Evolutionary conservation across 2,329 filamentous ascomycete genomes (phyloP), one percentile per base, ranked within the genome.

Genomic region (Mariannaea elegans): DNA sequence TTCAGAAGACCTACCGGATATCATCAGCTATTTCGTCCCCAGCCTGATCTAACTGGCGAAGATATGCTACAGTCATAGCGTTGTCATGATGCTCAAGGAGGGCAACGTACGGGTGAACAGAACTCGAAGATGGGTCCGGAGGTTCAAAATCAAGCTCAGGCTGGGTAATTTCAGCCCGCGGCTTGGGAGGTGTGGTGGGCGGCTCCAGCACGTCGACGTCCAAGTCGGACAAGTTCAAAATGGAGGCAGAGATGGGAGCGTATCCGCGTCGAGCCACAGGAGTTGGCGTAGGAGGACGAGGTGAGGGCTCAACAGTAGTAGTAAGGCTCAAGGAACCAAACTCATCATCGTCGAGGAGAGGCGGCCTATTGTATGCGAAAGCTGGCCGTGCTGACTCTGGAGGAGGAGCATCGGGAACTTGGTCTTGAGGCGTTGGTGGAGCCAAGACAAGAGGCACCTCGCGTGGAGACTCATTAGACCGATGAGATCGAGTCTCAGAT

Each of bases 51-150:
- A 71, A 62, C 34, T 59, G 72, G 24, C 68, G 70, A n/a, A 74
- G 64, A 50, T 71, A 73, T 39, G 68, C 68, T 29, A 66, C 58
- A 24, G 69, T 68, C 70, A 75, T 72, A 54, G 69, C 69, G 48
- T 70, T 60, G 31, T 76, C 72, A 31, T 68, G 71, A 53, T 72
- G 65, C 60, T 75, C 72, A 48, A 75, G 66, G 34, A 73, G 61
- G 47, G 65, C 60, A 39, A 70, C 62, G 46, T 74, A 75, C 53
- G 73, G 73, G 38, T 74, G 75, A 16, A 62, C 27, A 21, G 64
- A 62, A 18, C 61, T 55, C 12, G 64, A 61, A 3, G 70, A 59
- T 7, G 71, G 64, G 4, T 60, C 50, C 6, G 55, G 24, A 19
- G 60, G 34, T 32, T 44, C 24, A 14, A 24, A 14, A 44, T 24